Conservation (phyloP, 768 basidiomycete species). For the Heimioporus sp. region DNA sequence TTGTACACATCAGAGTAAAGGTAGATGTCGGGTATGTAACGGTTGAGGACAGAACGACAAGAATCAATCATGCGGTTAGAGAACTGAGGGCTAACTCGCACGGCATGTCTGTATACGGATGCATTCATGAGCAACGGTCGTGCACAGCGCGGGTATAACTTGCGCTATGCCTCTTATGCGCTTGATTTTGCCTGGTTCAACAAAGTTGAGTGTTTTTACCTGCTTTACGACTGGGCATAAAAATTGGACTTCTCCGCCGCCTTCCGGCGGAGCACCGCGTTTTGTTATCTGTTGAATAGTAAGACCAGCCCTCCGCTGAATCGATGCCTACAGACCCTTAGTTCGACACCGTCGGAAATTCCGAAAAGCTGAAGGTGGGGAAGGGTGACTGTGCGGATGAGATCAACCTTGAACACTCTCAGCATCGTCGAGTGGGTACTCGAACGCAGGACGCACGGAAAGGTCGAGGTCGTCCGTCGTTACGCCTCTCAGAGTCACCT, state of each 20-base stretch:
- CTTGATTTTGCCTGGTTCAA: constrained; percentile 88
- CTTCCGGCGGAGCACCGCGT: constrained; percentile 86
- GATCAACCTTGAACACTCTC: constrained; percentile 60
- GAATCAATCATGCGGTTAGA: constrained; percentile 98
- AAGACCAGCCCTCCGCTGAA: not conserved
- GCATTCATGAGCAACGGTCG: not conserved
- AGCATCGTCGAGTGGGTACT: constrained; percentile 1
- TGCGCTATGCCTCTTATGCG: constrained; percentile 95
- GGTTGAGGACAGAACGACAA: constrained; percentile 87
- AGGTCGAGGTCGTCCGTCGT: constrained; percentile 93
- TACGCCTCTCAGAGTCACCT: constrained; percentile 81
- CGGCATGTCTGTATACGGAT: constrained; percentile 70
- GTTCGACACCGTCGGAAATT: constrained; percentile 84
- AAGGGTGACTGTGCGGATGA: constrained; percentile 85
- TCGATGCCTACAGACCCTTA: constrained; percentile 53
- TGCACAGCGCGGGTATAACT: constrained; percentile 32
- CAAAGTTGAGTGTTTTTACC: constrained; percentile 89
- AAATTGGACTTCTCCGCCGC: constrained; percentile 93
- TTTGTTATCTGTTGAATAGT: constrained; percentile 73
- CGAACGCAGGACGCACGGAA: constrained; percentile 54
- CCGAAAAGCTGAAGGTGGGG: constrained; percentile 91
- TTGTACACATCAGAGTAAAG: constrained; percentile 98
- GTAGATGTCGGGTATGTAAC: constrained; percentile 97
- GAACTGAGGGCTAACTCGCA: constrained; percentile 95
- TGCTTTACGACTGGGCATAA: constrained; percentile 90